Conservation (phyloP, 106 monocot genomes). For the Narthecium ossifragum region DNA sequence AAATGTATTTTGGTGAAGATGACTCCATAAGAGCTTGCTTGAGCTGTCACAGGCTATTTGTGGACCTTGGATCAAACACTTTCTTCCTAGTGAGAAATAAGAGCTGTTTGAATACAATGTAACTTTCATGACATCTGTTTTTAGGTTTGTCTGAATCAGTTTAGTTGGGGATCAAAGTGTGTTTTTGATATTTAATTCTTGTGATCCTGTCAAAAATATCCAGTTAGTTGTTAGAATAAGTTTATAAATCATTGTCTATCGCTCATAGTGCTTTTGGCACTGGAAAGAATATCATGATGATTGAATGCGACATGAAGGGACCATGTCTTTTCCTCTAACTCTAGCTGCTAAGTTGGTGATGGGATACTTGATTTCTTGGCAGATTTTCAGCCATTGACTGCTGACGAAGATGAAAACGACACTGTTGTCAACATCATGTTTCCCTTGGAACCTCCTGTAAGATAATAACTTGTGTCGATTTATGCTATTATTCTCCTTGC, state of each 20-base stretch:
- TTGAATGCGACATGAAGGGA: not conserved
- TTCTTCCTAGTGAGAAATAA: no score
- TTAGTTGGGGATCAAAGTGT: no score
- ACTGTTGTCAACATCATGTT: slow-evolving; percentile 68
- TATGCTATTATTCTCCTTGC: not conserved
- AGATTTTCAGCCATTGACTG: slow-evolving; percentile 54
- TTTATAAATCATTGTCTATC: not conserved
- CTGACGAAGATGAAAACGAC: slow-evolving; percentile 57
- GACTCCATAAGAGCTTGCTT: no score
- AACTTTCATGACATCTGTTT: no score
- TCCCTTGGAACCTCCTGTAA: slow-evolving; percentile 69
- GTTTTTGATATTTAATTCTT: not conserved
- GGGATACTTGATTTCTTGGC: not conserved
- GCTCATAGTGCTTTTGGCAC: not conserved
- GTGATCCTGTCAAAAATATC: not conserved
- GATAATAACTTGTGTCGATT: not conserved
- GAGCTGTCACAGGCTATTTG: no score
- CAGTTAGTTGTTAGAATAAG: not conserved
- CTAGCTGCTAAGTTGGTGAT: not conserved
- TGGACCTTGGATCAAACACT: no score
- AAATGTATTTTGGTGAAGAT: no score
- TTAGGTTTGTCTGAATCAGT: no score
- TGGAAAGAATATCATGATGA: not conserved
- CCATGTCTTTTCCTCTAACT: not conserved
- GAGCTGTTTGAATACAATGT: no score